Conservation (phyloP, 2,329 filamentous ascomycete genomes). For the Colletotrichum brevisporum region DNA sequence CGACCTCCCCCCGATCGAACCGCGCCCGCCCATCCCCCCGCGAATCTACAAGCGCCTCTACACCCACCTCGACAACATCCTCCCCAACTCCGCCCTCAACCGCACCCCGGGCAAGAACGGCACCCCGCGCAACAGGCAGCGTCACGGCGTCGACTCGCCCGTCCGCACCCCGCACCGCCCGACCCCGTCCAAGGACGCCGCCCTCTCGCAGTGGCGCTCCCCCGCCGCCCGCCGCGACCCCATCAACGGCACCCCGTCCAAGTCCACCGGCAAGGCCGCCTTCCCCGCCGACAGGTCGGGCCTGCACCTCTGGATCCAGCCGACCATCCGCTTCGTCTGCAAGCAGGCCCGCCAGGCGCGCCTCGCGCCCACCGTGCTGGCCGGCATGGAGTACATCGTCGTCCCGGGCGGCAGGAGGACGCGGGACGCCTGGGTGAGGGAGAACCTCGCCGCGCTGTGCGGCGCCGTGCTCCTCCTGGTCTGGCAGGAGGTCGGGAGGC, state of each 20-base stretch:
- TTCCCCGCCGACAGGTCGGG: conserved; percentile 49
- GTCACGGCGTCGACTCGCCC: conserved; percentile 43
- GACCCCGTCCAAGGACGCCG: conserved; percentile 63
- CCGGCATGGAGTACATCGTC: conserved; percentile 75
- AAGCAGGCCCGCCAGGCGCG: conserved; percentile 71
- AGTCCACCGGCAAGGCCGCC: conserved; percentile 54
- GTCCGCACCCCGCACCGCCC: conserved; percentile 45
- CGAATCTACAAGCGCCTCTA: conserved; percentile 89
- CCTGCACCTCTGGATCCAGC: conserved; percentile 78
- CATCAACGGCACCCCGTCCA: conserved; percentile 50
- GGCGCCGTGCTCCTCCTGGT: conserved; percentile 75
- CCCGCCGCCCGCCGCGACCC: conserved; percentile 47
- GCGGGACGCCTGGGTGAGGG: conserved; percentile 63
- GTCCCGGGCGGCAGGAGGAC: conserved; percentile 59
- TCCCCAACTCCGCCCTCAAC: conserved; percentile 62
- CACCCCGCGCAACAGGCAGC: conserved; percentile 49
- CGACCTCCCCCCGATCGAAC: conserved; percentile 82
- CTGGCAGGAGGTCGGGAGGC: conserved; percentile 61
- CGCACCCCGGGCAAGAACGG: conserved; percentile 52
- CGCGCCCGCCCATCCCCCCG: conserved; percentile 83
- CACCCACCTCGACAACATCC: conserved; percentile 80
- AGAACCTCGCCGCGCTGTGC: conserved; percentile 67
- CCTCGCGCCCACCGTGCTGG: conserved; percentile 80
- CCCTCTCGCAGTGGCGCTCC: conserved; percentile 59
- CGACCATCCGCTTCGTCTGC: conserved; percentile 76